Percentiles rank a stretch among this genome's conserved stretches.
Conservation (phyloP, 306 rosid genomes). For the Casuarina cunninghamiana region DNA sequence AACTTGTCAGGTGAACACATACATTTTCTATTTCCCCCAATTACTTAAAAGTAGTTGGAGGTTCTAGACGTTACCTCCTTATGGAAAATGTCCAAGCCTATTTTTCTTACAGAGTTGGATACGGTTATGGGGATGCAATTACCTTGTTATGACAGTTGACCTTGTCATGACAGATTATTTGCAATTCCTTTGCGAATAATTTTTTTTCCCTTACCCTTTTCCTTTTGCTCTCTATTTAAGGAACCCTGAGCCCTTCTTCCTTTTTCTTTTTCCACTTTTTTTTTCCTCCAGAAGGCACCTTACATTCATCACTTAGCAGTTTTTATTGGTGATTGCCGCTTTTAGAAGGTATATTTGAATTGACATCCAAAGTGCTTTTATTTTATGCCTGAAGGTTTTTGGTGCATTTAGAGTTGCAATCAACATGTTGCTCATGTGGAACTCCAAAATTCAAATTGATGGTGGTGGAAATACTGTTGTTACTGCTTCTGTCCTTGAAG, state of each 20-base stretch:
- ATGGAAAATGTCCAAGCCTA: background rate
- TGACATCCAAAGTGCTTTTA: constrained; percentile 21
- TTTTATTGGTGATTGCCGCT: constrained; percentile 22
- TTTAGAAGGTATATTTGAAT: constrained; percentile 19
- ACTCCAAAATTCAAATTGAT: constrained; percentile 77
- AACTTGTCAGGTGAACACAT: too few species aligned
- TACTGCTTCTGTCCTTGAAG: constrained; percentile 92
- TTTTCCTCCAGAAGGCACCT: background rate
- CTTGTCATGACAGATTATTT: background rate
- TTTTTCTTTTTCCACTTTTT: background rate
- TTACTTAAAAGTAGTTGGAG: background rate
- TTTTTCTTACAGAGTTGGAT: background rate
- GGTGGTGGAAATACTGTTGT: constrained; percentile 80
- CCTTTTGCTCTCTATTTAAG: background rate
- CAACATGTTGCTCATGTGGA: constrained; percentile 97
- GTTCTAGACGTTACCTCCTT: background rate
- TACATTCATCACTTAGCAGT: background rate
- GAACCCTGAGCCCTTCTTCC: background rate
- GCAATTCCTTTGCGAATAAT: background rate
- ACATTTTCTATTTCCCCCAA: too few species aligned
- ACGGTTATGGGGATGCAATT: background rate
- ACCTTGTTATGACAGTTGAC: background rate
- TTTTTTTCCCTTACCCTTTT: background rate
- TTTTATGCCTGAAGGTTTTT: constrained; percentile 70
- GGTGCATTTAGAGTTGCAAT: constrained; percentile 97